Conservation (phyloP, 805 yeast genomes). For the Lachancea mirantina region DNA sequence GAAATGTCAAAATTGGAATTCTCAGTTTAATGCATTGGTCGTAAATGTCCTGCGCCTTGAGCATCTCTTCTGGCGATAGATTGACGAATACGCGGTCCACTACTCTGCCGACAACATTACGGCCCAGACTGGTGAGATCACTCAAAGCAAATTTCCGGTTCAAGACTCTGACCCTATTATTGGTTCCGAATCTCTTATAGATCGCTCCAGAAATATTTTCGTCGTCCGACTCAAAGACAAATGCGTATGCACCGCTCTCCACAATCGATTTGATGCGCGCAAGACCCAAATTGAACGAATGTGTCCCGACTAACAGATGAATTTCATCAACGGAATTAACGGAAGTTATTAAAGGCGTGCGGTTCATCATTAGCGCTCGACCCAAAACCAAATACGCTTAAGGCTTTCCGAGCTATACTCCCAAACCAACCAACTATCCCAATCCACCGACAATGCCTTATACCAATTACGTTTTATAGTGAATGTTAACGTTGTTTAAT, state of each 20-base stretch:
- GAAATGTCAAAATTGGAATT: constrained; percentile 78
- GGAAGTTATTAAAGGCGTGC: constrained; percentile 35
- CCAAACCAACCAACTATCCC: too few species aligned
- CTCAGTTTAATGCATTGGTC: constrained; percentile 50
- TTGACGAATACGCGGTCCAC: constrained; percentile 75
- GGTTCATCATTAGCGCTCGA: constrained; percentile 3
- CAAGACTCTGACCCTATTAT: constrained; percentile 26
- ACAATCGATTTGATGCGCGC: constrained; percentile 43
- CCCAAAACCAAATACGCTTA: too few species aligned
- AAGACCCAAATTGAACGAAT: constrained; percentile 28
- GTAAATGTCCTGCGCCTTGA: constrained; percentile 37
- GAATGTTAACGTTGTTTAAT: too few species aligned
- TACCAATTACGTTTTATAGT: too few species aligned
- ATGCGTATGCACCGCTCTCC: constrained; percentile 50
- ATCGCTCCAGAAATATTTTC: constrained; percentile 19
- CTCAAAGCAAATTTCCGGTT: constrained; percentile 32
- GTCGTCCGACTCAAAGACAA: constrained; percentile 33
- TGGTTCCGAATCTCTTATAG: constrained; percentile 17
- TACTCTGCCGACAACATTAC: constrained; percentile 50
- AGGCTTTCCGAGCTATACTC: too few species aligned
- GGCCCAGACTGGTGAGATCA: constrained; percentile 52
- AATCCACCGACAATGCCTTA: too few species aligned
- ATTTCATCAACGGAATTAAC: constrained; percentile 42
- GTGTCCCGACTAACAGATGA: constrained; percentile 50
- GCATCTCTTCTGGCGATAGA: constrained; percentile 29